Evolutionary conservation across 129 eudicot genomes (phyloP), one percentile per base, ranked within the genome.

Genomic region (Pseudognaphalium luteoalbum): DNA sequence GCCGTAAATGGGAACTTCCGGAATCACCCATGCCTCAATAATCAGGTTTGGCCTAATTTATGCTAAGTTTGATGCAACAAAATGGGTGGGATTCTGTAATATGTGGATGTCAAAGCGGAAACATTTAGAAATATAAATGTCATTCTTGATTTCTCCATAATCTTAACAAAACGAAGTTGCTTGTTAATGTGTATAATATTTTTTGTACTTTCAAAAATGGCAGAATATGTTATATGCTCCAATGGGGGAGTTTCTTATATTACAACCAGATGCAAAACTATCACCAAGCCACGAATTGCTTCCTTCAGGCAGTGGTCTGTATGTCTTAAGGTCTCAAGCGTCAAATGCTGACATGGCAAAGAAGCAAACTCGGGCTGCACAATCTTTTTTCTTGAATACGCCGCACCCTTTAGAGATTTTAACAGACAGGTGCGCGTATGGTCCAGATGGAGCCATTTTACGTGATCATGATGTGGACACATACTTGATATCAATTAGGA

Each of bases 391-490:
- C 79, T 67, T 90, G 20, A 92, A 92, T 87, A 76, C 86, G 3
- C 98, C 98, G 1, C 98, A 92, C 86, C 98, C 96, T 15, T 81
- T 93, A 22, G 91, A 88, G 81, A 93, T 90, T 56, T 33, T 93
- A 57, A 88, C 88, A 22, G 88, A 88, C 63, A 88, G 90, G 7
- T 73, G 75, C 0, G 79, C 96, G 0, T 93, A 93, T 74, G 96
- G 92, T 15, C 73, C 86, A 2, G 89, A 78, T 7, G 97, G 97
- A 9, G 80, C 83, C 82, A 88, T 93, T 25, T 85, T 79, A 22
- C 84, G 95, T 20, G 98, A 93, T 68, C 96, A 93, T 39, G 98
- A 93, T 75, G 86, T 93, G 82, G 80, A 81, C 79, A 86, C 92
- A 3, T 88, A 93, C 79, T 68, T 88, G 14, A 85, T 62, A 57